A percentile compares a stretch with the other conserved stretches of the same genome.
Evolutionary conservation across 1,284 basidiomycete genomes (phyloP).

Genomic region (Ceratobasidium sp.): DNA sequence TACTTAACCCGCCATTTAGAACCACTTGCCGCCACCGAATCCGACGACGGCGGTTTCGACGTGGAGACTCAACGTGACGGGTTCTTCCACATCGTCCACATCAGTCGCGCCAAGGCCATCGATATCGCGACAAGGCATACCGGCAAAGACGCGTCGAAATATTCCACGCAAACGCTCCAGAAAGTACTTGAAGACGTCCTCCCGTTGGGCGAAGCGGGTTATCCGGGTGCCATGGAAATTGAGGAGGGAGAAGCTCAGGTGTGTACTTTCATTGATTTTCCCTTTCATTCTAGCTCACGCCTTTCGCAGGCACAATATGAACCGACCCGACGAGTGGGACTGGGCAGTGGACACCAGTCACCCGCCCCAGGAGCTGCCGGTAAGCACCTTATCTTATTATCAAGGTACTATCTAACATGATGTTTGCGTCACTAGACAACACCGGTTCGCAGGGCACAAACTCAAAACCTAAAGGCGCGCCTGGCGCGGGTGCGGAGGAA

Average conservation of each 20-base stretch:
- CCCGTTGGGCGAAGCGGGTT: background rate
- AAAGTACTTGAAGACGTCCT: background rate
- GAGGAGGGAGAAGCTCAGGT: background rate
- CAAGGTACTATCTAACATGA: background rate
- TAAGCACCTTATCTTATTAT: background rate
- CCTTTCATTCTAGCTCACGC: no score
- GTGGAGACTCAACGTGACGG: background rate
- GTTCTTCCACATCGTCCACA: background rate
- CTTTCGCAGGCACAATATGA: background rate
- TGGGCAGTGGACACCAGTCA: constrained; percentile 23
- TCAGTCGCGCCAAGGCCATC: background rate
- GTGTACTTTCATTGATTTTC: no score
- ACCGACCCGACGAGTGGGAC: constrained; percentile 5
- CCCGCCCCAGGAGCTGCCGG: background rate
- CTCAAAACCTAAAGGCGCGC: background rate
- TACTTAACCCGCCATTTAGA: background rate
- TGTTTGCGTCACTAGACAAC: background rate
- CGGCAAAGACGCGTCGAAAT: background rate
- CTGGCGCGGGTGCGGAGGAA: no score
- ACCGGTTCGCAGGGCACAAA: no score
- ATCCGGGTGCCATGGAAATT: constrained; percentile 27
- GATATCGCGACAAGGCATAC: background rate
- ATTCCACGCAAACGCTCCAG: background rate
- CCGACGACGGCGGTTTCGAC: background rate
- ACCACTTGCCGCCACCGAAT: background rate